These are phyloP conservation scores for Rhodotorula diobovata DNA, from an alignment of 768 basidiomycete species.

Conservation along the genomic window DNA sequence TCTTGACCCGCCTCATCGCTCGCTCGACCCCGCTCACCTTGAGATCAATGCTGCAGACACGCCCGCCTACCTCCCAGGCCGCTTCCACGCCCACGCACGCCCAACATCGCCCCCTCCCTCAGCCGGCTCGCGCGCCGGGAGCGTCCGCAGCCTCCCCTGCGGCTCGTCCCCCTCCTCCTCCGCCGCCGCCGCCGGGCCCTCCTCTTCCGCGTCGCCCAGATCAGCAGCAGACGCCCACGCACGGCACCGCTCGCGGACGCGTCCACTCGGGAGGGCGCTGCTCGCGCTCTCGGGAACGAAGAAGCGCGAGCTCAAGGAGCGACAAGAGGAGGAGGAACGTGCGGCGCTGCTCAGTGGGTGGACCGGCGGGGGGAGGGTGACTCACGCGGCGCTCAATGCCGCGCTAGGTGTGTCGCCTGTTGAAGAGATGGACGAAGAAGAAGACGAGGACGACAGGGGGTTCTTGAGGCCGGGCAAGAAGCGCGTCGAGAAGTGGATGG, in stretches of 20 bases:
- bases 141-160: neutral
- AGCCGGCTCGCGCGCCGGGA: neutral
- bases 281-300: neutral
- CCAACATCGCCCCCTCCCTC: neutral
- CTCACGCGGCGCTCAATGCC: neutral
- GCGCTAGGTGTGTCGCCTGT: neutral
- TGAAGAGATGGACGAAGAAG: neutral
- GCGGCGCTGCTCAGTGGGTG: neutral
- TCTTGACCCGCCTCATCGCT: neutral
- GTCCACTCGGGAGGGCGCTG: neutral
- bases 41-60: too few species aligned
- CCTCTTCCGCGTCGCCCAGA: neutral
- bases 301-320: neutral
- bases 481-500: slow-evolving; percentile 48
- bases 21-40: too few species aligned
- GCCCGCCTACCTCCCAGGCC: slow-evolving; percentile 29
- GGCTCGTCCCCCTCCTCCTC: too few species aligned
- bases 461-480: slow-evolving; percentile 45
- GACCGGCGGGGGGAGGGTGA: neutral
- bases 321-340: neutral
- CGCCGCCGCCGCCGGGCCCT: neutral
- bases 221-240: neutral
- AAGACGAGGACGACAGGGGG: slow-evolving; percentile 16
- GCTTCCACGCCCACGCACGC: slow-evolving; percentile 30
- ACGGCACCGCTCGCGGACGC: neutral